Percentiles rank a stretch among this genome's conserved stretches.
Evolutionary conservation across 176 grass and related monocot species (phyloP).

Genomic region (Oryza meyeriana): DNA sequence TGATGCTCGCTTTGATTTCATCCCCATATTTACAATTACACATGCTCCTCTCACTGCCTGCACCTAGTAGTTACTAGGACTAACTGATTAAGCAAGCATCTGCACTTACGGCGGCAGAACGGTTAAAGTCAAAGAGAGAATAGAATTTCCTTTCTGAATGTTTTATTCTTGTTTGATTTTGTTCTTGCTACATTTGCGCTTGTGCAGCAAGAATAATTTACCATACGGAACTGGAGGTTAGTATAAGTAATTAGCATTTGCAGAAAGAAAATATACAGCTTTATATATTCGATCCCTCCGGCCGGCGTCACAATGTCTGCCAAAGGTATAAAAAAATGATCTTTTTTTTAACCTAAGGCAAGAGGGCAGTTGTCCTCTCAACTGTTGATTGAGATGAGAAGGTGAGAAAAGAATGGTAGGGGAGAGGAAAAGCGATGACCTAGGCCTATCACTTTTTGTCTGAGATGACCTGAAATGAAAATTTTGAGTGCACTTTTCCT

Average conservation of each 20-base stretch:
- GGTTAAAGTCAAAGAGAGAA: slow-evolving; percentile 19
- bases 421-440: slow-evolving; percentile 12
- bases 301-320: slow-evolving; percentile 21
- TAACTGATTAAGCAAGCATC: neutral
- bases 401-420: slow-evolving; percentile 36
- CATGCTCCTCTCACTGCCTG: neutral
- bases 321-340: neutral
- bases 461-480: slow-evolving; percentile 29
- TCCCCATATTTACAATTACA: neutral
- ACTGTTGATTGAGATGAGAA: slow-evolving; percentile 31
- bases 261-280: neutral
- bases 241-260: slow-evolving; percentile 15
- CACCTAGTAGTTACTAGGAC: too few relatives aligned
- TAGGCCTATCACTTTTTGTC: neutral
- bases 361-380: neutral
- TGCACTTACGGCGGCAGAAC: neutral
- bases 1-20: neutral
- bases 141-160: neutral
- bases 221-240: neutral
- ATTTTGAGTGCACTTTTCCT: slow-evolving; percentile 12
- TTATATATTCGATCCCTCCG: slow-evolving; percentile 18
- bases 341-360: neutral
- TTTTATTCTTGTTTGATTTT: neutral
- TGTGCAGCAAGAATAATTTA: slow-evolving; percentile 19
- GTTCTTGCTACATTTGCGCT: neutral